Evolutionary conservation across 2,329 filamentous ascomycete genomes (phyloP).

Genomic region (Aspergillus novofumigatus): DNA sequence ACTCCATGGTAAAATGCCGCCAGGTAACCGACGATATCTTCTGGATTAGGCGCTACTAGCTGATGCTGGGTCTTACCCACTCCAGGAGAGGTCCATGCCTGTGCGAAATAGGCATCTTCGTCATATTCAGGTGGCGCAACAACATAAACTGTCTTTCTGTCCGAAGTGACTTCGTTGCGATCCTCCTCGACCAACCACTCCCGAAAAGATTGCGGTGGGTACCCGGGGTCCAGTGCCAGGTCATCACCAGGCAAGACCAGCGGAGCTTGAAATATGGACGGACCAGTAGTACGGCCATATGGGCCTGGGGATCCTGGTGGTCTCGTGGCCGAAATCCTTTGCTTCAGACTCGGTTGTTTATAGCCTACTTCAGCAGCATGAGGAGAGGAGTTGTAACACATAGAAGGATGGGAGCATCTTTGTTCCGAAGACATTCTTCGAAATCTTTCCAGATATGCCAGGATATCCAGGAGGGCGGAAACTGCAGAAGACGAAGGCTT

Average conservation of each 20-base stretch:
- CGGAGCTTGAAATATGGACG: slow-evolving; percentile 52
- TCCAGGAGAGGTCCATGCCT: slow-evolving; percentile 37
- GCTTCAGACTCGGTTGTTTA: slow-evolving; percentile 19
- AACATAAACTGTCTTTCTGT: slow-evolving; percentile 53
- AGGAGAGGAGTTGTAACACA: slow-evolving; percentile 20
- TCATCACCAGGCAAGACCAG: slow-evolving; percentile 59
- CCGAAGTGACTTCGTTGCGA: slow-evolving; percentile 48
- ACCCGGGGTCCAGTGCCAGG: slow-evolving; percentile 51
- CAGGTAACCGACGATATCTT: slow-evolving; percentile 42
- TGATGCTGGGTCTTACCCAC: slow-evolving; percentile 15
- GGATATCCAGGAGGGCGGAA: no score
- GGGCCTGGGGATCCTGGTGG: neutral
- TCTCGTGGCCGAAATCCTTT: slow-evolving; percentile 21
- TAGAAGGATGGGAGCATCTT: slow-evolving; percentile 4
- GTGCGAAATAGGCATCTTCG: slow-evolving; percentile 36
- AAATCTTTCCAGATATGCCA: neutral
- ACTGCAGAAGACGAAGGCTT: no score
- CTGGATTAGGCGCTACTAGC: slow-evolving; percentile 10
- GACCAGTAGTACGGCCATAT: neutral
- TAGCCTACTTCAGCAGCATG: slow-evolving; percentile 35
- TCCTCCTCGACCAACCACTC: slow-evolving; percentile 46
- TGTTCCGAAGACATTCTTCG: neutral
- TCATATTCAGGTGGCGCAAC: slow-evolving; percentile 43
- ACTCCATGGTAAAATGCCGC: slow-evolving; percentile 54
- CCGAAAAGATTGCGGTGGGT: slow-evolving; percentile 49